Evolutionary conservation across 768 basidiomycete genomes (phyloP), one percentile per base, ranked within the genome.

Genomic region (Suillus hirtellus): DNA sequence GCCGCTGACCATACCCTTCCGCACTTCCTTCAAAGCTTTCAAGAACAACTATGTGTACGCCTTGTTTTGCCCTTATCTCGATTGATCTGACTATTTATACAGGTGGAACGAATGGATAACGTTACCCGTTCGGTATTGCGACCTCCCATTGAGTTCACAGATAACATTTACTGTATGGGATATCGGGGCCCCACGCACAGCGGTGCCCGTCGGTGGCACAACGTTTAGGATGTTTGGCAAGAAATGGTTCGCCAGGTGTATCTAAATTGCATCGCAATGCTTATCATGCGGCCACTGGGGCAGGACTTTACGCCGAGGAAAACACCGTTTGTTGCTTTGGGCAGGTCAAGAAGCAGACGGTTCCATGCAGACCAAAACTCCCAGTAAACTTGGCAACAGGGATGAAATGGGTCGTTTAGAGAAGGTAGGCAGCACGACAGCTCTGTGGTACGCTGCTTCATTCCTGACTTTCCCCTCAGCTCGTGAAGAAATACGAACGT

Each of bases 21-120:
- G 93, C 44, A 98, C 96, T 1, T 87, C 92, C 1, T 95, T 93
- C 83, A 96, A 96, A 76, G 85, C 93, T 2, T 97, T 97, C 82
- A 93, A 92, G 78, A 87, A 84, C 63, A 84, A 79, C 46, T 92
- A 94, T 70, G 88, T 81, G 93, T 93, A 65, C 64, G 88, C 31
- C 35, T 59, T 46, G 27, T 44, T 35, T 42, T 42, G 56, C 46
- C 31, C 14, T 11, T n/a, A 42, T 21, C 31, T 38, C 37, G 44
- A 44, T 15, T 35, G 42, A 60, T 27, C 15, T 64, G 61, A 34
- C 19, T 47, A 8, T 55, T 24, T 63, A 47, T 63, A 24, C 67
- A 94, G 91, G 35, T 99, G 96, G 96, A 98, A 98, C 72, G 95
- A 99, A 80, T 92, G 90, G 86, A 87, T 99, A 46, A 89, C 90